These are phyloP conservation scores for Eucalyptus pauciflora DNA, from an alignment of 345 rosid species.

Conservation along the genomic window DNA sequence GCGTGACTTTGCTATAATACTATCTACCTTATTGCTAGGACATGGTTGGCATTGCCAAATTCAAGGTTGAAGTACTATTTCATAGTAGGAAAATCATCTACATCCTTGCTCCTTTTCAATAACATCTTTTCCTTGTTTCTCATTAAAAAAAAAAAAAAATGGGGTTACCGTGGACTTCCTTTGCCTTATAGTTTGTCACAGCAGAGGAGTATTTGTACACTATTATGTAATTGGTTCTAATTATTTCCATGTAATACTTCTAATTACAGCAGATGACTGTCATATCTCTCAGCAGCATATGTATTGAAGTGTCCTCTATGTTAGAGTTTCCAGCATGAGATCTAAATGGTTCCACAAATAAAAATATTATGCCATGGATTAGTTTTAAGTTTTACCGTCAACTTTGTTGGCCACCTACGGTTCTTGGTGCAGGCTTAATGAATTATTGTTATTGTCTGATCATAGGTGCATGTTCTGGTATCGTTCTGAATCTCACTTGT, in stretches of 20 bases:
- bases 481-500: background rate
- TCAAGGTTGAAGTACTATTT: background rate
- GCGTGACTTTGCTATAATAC: background rate
- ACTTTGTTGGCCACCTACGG: background rate
- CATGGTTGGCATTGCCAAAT: background rate
- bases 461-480: background rate
- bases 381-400: background rate
- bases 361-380: background rate
- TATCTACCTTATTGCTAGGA: background rate
- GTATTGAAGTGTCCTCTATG: background rate
- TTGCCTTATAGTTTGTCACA: background rate
- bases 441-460: background rate
- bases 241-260: background rate
- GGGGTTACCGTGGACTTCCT: background rate
- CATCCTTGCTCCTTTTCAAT: background rate
- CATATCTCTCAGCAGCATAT: background rate
- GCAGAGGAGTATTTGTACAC: background rate
- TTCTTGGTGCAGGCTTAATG: background rate
- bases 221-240: background rate
- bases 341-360: background rate
- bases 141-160: background rate
- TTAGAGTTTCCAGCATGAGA: background rate
- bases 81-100: background rate
- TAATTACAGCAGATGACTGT: background rate
- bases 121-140: background rate